phyloP scores from a whole-genome alignment of 208 protist genomes.

The Leishmania turanica region DNA sequence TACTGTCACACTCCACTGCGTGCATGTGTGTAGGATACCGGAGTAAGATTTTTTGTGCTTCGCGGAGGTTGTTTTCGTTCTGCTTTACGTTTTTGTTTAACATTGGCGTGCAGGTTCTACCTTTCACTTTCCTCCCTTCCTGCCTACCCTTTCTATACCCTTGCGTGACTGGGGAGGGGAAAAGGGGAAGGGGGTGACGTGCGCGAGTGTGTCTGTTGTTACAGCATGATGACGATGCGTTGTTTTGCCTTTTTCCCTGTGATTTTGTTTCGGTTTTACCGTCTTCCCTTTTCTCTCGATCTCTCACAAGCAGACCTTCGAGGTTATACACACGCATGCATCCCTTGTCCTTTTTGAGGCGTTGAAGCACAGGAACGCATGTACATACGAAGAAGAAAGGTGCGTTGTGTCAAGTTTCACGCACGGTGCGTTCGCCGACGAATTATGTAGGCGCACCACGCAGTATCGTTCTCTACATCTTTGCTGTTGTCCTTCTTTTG shows the following conservation, averaged over 20 bases:
- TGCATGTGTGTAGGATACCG: background rate
- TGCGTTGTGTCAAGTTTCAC: background rate
- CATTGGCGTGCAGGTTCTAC: background rate
- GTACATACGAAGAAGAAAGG: background rate
- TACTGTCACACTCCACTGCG: background rate
- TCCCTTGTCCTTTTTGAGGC: conserved; percentile 11
- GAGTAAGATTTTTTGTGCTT: background rate
- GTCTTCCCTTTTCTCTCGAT: background rate
- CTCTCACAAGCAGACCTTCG: background rate
- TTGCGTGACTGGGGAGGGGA: background rate
- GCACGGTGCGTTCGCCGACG: background rate
- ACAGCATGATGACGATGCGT: background rate
- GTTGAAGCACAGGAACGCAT: background rate
- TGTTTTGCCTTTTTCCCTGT: background rate
- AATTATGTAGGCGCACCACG: background rate
- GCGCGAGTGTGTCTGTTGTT: background rate
- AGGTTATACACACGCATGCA: background rate
- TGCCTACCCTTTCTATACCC: background rate
- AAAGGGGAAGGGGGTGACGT: background rate
- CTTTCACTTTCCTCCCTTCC: background rate
- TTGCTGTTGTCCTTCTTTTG: background rate
- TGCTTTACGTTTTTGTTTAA: background rate
- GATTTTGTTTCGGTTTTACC: background rate
- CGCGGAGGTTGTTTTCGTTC: background rate
- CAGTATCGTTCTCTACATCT: background rate